Base-by-base conservation (phyloP, 257 asterid species). In the Henckelia pumila region DNA sequence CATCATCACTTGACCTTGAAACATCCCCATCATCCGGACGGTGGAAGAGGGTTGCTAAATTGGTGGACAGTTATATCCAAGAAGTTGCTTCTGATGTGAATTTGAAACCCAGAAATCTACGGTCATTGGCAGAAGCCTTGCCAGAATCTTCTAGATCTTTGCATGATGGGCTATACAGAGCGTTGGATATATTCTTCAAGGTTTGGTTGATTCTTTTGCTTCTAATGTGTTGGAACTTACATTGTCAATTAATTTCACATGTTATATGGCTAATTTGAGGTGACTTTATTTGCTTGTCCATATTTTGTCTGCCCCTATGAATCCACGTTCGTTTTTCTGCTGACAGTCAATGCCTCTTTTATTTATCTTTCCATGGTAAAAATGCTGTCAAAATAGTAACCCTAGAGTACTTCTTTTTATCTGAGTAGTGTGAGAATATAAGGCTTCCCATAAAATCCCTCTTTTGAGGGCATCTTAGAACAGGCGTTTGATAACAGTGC, bases 161-260 rank as follows among this genome's bases (percentile, higher is more conserved):
- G 85, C 92, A 95, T 61, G 99, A 95, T 78, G 99, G 99, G 76
- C 73, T 95, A 56, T 95, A 95, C 74, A 80, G 98, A 70, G 96
- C 97, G 37, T 35, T 95, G 44, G 98, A 95, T 74, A 82, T 91
- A 79, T 91, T 83, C 82, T 75, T 95, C 28, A 83, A 94, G 98
- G 99, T 91, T 76, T 60, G 78, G 72, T 20, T 44, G 22, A 4
- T 8, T 68, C 30, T 67, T 65, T 63, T 47, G 14, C 44, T 59
- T 57, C 61, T 16, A 49, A 23, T 24, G 64, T 17, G 55, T 47
- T 47, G 55, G 55, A 47, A 47, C 8, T 47, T 21, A 16, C 55
- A 3, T 44, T 44, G 13, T 14, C 0, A 44, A 44, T 14, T 44
- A 44, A 44, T 44, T 19, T 44, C 7, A 44, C 7, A 1, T 40